phyloP scores from a whole-genome alignment of 2,329 filamentous ascomycete genomes.

The Rhynchosporium secalis region DNA sequence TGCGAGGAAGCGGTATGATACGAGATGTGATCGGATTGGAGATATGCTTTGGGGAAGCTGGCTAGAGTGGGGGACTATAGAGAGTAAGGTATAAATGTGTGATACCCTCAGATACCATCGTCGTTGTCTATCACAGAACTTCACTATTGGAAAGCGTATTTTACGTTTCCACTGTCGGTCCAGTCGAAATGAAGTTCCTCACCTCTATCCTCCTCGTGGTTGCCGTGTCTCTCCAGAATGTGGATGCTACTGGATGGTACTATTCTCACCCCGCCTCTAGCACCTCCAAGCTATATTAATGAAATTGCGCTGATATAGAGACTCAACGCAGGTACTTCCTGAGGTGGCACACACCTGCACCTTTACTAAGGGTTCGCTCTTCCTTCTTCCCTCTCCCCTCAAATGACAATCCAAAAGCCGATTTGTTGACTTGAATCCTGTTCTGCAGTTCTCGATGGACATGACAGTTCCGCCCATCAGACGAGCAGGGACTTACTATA shows the following conservation, averaged over 20 bases:
- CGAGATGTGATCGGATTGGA: too few relatives aligned
- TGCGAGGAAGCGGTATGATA: too few relatives aligned
- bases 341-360: conserved; percentile 22
- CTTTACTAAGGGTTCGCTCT: conserved; percentile 20
- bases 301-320: background rate
- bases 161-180: too few relatives aligned
- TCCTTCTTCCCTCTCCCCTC: background rate
- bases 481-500: conserved; percentile 43
- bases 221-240: conserved; percentile 1
- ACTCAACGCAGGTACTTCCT: conserved; percentile 17
- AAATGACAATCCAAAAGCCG: background rate
- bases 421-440: background rate
- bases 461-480: conserved; percentile 26
- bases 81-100: too few relatives aligned
- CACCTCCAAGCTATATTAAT: background rate
- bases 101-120: too few relatives aligned
- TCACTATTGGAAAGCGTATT: too few relatives aligned
- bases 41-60: too few relatives aligned
- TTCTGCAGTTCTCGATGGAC: conserved; percentile 25
- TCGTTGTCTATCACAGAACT: too few relatives aligned
- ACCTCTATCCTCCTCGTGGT: background rate
- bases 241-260: conserved; percentile 8
- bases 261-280: too few relatives aligned
- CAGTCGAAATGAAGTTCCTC: background rate
- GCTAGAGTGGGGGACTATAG: too few relatives aligned